phyloP scores from a whole-genome alignment of 2,329 filamentous ascomycete species.

The Paecilomyces sp. region DNA sequence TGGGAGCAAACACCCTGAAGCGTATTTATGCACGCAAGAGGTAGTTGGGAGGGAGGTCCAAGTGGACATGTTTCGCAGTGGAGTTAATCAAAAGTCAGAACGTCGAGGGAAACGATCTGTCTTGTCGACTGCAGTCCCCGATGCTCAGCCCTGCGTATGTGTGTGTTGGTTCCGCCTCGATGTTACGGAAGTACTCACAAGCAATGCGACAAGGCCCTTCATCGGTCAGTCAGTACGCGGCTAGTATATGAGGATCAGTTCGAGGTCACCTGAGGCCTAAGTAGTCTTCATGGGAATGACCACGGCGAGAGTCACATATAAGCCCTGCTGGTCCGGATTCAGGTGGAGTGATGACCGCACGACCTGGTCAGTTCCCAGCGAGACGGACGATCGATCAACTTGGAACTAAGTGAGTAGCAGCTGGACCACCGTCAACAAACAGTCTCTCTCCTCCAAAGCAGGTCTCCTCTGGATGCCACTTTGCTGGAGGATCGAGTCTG shows the following conservation, averaged over 20 bases:
- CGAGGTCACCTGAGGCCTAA: not conserved
- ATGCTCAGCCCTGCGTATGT: not conserved
- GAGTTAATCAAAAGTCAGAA: not conserved
- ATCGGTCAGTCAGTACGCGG: not conserved
- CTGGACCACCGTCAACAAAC: not conserved
- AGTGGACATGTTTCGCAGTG: slow-evolving; percentile 8
- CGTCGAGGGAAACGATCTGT: not conserved
- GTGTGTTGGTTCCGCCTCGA: not conserved
- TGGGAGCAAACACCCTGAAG: slow-evolving; percentile 9
- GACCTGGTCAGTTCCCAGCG: not conserved
- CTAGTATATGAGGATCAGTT: not conserved
- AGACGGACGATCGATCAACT: not conserved
- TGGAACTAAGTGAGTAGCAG: not conserved
- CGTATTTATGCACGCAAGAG: slow-evolving; percentile 13
- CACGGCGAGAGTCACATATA: not conserved
- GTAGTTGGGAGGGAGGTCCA: slow-evolving; percentile 7
- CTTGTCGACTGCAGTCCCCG: not conserved
- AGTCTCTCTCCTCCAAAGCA: not conserved
- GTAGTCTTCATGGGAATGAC: not conserved
- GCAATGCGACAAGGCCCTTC: not conserved
- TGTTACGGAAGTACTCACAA: not conserved
- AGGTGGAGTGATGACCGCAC: not conserved
- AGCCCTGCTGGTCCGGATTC: not conserved
- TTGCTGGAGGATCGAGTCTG: not conserved
- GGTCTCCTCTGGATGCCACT: not conserved